Percentiles rank a stretch among this genome's conserved stretches.
Evolutionary conservation across 768 basidiomycete genomes (phyloP).

Genomic region (Clitopilus hobsonii): DNA sequence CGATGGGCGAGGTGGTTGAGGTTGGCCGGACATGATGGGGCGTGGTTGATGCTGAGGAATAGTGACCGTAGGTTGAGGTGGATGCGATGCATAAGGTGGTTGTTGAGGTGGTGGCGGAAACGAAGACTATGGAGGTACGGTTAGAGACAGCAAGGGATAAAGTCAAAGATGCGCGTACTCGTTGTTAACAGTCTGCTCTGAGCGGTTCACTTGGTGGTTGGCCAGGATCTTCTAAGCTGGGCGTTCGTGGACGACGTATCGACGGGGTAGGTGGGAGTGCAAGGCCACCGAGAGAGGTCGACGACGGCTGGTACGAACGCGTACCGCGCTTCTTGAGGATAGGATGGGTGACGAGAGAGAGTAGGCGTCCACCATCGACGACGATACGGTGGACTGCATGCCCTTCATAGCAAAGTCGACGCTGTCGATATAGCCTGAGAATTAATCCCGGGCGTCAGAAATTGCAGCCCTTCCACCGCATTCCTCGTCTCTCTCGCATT

Average conservation of each 20-base stretch:
- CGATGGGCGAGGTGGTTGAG: neutral
- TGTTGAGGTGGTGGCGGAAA: neutral
- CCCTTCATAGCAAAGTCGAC: conserved; percentile 45
- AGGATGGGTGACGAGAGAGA: conserved; percentile 12
- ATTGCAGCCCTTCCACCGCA: conserved; percentile 40
- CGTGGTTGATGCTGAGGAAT: conserved; percentile 17
- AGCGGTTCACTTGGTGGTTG: conserved; percentile 49
- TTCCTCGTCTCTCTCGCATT: conserved; percentile 51
- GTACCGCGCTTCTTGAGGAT: neutral
- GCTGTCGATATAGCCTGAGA: conserved; percentile 41
- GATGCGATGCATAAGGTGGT: neutral
- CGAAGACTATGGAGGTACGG: neutral
- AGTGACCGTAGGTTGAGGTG: conserved; percentile 30
- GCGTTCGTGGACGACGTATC: conserved; percentile 29
- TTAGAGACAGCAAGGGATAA: neutral
- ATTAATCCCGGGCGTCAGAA: conserved; percentile 46
- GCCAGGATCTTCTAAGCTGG: conserved; percentile 30
- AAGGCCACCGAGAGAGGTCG: conserved; percentile 15
- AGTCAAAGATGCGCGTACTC: neutral
- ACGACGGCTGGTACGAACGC: conserved; percentile 14
- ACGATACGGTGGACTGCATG: conserved; percentile 44
- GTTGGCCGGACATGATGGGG: conserved; percentile 27
- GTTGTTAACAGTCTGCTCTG: conserved; percentile 15
- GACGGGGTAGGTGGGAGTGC: conserved; percentile 31
- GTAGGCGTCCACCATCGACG: conserved; percentile 36